Conservation (phyloP, 2,329 filamentous ascomycete genomes). For the Aurifilum marmelostoma region DNA sequence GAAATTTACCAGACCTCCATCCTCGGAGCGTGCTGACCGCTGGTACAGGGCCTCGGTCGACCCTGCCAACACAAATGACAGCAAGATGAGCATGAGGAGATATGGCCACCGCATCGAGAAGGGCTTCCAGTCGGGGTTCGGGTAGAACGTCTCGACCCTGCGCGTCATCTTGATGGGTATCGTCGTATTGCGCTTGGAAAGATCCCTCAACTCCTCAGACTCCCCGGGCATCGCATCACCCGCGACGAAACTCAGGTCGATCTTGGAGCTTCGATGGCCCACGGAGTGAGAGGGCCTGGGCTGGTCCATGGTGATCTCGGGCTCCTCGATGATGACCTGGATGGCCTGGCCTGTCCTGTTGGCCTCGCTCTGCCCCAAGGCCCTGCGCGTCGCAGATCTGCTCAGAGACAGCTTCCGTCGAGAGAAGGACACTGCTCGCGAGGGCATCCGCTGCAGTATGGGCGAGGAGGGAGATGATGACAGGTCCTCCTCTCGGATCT, state of each 20-base stretch:
- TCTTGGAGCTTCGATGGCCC: slow-evolving; percentile 36
- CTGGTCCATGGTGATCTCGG: slow-evolving; percentile 28
- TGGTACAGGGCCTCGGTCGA: slow-evolving; percentile 60
- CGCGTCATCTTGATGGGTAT: slow-evolving; percentile 38
- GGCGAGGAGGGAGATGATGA: slow-evolving; percentile 45
- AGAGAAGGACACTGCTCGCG: slow-evolving; percentile 46
- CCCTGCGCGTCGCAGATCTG: slow-evolving; percentile 47
- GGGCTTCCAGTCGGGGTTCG: slow-evolving; percentile 68
- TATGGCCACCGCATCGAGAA: slow-evolving; percentile 68
- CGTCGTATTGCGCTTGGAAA: slow-evolving; percentile 42
- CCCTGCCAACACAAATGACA: slow-evolving; percentile 57
- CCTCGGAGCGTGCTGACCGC: slow-evolving; percentile 41
- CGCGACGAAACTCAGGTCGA: slow-evolving; percentile 57
- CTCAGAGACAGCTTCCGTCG: slow-evolving; percentile 36
- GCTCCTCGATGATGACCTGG: slow-evolving; percentile 58
- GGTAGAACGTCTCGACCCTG: slow-evolving; percentile 59
- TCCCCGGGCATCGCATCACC: slow-evolving; percentile 42
- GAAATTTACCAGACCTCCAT: slow-evolving; percentile 52
- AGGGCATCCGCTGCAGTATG: slow-evolving; percentile 33
- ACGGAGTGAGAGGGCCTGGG: neutral
- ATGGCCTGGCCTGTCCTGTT: slow-evolving; percentile 63
- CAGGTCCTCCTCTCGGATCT: slow-evolving; percentile 55
- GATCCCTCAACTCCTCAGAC: slow-evolving; percentile 10
- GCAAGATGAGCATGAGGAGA: slow-evolving; percentile 53
- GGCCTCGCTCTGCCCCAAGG: slow-evolving; percentile 60